These are phyloP conservation scores for Pyracantha coccinea DNA, from an alignment of 331 rosid species.

Conservation along the genomic window DNA sequence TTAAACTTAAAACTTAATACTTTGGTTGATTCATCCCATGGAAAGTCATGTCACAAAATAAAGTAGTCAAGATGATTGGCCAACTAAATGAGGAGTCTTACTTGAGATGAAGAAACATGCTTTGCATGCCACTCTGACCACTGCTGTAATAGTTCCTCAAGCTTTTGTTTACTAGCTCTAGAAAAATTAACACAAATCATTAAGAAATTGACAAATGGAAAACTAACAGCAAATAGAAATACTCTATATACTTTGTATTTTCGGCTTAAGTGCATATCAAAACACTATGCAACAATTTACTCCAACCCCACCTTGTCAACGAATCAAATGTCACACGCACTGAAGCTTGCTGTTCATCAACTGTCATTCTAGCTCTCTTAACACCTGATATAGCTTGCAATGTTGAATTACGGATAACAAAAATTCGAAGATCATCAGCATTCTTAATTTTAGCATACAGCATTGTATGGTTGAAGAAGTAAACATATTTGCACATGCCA, in stretches of 20 bases:
- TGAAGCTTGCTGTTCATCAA: conserved; percentile 60
- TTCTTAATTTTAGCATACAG: neutral
- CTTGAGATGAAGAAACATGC: conserved; percentile 42
- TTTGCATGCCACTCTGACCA: conserved; percentile 98
- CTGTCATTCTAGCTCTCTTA: conserved; percentile 52
- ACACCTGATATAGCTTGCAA: conserved; percentile 49
- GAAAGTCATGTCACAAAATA: neutral
- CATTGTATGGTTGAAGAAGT: neutral
- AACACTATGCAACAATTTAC: neutral
- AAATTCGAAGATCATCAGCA: neutral
- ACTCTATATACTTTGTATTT: neutral
- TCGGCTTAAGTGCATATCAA: neutral
- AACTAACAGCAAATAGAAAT: neutral
- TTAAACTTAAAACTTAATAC: neutral
- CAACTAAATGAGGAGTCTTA: conserved; percentile 20
- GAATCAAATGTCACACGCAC: conserved; percentile 58
- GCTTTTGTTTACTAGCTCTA: conserved; percentile 85
- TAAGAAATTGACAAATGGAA: conserved; percentile 6
- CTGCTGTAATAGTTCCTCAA: conserved; percentile 69
- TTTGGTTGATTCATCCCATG: neutral
- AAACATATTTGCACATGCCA: neutral
- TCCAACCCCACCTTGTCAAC: conserved; percentile 61
- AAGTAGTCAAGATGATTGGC: neutral
- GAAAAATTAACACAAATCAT: conserved; percentile 10
- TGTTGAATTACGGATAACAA: conserved; percentile 37